phyloP scores from a whole-genome alignment of 441 rosid species.

The Brassica balearica region DNA sequence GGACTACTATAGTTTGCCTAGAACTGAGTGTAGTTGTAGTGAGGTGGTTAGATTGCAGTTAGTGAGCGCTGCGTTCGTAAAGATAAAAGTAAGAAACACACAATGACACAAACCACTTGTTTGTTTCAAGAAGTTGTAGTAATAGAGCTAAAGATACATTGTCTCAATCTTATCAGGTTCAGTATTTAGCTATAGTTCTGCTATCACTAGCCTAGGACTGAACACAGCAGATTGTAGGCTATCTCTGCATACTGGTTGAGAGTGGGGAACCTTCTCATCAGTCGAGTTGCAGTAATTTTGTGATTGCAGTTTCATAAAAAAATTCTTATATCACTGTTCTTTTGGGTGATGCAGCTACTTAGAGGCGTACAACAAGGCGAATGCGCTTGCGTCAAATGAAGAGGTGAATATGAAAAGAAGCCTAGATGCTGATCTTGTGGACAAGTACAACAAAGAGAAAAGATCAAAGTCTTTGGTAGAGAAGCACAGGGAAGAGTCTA shows the following conservation, averaged over 20 bases:
- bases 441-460: slow-evolving; percentile 83
- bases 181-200: slow-evolving; percentile 1
- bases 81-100: background rate
- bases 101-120: too few relatives aligned
- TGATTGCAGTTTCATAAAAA: background rate
- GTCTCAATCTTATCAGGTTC: background rate
- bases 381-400: slow-evolving; percentile 79
- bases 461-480: slow-evolving; percentile 84
- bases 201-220: slow-evolving; percentile 1
- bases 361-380: slow-evolving; percentile 83
- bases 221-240: slow-evolving; percentile 5
- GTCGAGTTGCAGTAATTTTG: slow-evolving; percentile 1
- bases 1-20: slow-evolving; percentile 4
- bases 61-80: background rate
- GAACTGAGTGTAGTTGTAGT: background rate
- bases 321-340: slow-evolving; percentile 15
- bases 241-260: slow-evolving; percentile 11
- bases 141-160: slow-evolving; percentile 1
- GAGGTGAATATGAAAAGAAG: slow-evolving; percentile 54
- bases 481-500: slow-evolving; percentile 69
- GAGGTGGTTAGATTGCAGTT: slow-evolving; percentile 3
- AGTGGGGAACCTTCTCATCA: slow-evolving; percentile 3
- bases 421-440: slow-evolving; percentile 85
- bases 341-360: slow-evolving; percentile 59
- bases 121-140: too few relatives aligned